Conservation (phyloP, 169 alveolate species). For the Plasmodium chabaudi region DNA sequence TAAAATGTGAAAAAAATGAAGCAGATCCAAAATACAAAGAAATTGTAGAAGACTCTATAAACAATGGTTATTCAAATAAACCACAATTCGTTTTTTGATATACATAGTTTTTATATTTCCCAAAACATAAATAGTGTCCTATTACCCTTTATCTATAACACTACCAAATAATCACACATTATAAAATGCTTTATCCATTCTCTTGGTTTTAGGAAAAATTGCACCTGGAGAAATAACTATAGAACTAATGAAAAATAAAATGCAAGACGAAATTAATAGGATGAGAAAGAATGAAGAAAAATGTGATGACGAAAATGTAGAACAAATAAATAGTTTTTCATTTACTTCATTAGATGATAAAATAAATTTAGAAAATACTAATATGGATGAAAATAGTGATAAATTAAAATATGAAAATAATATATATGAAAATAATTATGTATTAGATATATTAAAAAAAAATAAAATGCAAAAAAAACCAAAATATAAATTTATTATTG, state of each 20-base stretch:
- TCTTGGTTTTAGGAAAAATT: constrained; percentile 85
- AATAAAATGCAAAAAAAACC: constrained; percentile 46
- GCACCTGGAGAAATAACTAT: constrained; percentile 95
- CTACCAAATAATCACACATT: neutral
- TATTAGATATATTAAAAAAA: constrained; percentile 42
- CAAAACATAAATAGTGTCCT: neutral
- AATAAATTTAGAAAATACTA: constrained; percentile 28
- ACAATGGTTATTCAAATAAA: constrained; percentile 78
- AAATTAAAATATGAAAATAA: constrained; percentile 59
- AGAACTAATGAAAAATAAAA: constrained; percentile 89
- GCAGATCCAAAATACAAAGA: constrained; percentile 32
- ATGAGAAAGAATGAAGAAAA: constrained; percentile 45
- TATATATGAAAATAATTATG: constrained; percentile 64
- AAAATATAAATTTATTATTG: constrained; percentile 90
- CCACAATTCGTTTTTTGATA: neutral
- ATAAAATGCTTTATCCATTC: neutral
- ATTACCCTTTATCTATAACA: too few relatives aligned
- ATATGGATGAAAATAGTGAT: constrained; percentile 24
- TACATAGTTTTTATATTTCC: neutral
- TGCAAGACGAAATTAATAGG: constrained; percentile 82
- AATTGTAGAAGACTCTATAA: constrained; percentile 59
- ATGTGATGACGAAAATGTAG: neutral
- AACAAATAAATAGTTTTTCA: constrained; percentile 39
- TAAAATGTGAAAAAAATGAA: constrained; percentile 53
- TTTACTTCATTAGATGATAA: constrained; percentile 48